A percentile compares a stretch with the other conserved stretches of the same genome.
Conservation (phyloP, 1,139 yeast genomes). For the Hanseniaspora uvarum region DNA sequence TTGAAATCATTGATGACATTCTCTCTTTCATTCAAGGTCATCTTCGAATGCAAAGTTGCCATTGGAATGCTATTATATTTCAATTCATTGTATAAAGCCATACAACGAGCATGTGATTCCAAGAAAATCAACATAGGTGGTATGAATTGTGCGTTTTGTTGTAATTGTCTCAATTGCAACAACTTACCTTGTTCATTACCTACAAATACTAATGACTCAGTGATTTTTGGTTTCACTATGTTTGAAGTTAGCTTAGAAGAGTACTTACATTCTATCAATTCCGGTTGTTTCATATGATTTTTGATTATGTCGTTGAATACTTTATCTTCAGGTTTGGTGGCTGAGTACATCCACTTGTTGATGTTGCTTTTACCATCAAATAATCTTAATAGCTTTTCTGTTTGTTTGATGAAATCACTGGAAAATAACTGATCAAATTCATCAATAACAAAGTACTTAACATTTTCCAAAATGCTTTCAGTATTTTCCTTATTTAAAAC, state of each 20-base stretch:
- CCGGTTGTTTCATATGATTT: constrained; percentile 9
- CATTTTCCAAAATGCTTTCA: constrained; percentile 45
- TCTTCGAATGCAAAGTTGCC: constrained; percentile 92
- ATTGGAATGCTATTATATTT: constrained; percentile 84
- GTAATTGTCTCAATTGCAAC: constrained; percentile 79
- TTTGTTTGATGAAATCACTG: constrained; percentile 80
- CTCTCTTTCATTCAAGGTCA: constrained; percentile 82
- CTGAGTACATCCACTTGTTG: constrained; percentile 76
- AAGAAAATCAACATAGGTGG: constrained; percentile 91
- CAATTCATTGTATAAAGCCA: constrained; percentile 85
- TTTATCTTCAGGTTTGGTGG: constrained; percentile 61
- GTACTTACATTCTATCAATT: constrained; percentile 13
- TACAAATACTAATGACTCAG: constrained; percentile 50
- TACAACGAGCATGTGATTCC: constrained; percentile 87
- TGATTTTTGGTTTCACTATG: constrained; percentile 58
- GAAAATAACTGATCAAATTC: constrained; percentile 95
- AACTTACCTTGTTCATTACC: constrained; percentile 94
- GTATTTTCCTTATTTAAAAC: constrained; percentile 48
- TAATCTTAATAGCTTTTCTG: constrained; percentile 65
- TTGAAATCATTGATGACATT: constrained; percentile 74
- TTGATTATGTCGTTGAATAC: constrained; percentile 5
- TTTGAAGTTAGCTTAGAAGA: constrained; percentile 12
- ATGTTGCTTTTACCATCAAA: constrained; percentile 43
- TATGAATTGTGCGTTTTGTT: constrained; percentile 71
- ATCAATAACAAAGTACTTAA: constrained; percentile 72